These are phyloP conservation scores for Diplosphaera chodatii DNA, from an alignment of 139 green algal genomes.

Conservation along the genomic window DNA sequence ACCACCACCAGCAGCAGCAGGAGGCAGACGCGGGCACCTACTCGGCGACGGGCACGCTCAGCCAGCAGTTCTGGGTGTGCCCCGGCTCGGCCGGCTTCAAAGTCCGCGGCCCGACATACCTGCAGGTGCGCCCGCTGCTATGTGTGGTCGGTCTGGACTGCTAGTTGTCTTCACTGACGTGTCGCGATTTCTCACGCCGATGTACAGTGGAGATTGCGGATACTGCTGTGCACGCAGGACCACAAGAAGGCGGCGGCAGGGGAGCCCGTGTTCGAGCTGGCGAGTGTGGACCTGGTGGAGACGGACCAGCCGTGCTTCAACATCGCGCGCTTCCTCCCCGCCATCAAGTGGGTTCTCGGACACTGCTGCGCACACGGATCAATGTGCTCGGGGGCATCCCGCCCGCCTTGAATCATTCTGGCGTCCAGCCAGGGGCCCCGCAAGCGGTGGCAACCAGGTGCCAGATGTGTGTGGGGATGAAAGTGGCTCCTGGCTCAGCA, in stretches of 20 bases:
- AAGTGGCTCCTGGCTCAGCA: too few species aligned
- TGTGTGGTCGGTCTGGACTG: too few species aligned
- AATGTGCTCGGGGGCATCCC: too few species aligned
- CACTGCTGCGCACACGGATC: too few species aligned
- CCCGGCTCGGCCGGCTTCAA: conserved; percentile 36
- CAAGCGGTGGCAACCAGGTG: too few species aligned
- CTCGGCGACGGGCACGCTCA: conserved; percentile 21
- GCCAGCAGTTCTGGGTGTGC: conserved; percentile 37
- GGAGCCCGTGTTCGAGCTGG: conserved; percentile 52
- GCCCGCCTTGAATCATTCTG: too few species aligned
- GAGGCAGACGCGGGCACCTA: background rate
- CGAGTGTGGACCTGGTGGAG: conserved; percentile 45
- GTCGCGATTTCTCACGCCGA: too few species aligned
- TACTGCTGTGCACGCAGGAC: conserved; percentile 15
- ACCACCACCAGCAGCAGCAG: background rate
- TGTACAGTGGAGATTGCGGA: too few species aligned
- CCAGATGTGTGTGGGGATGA: too few species aligned
- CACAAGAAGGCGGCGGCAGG: conserved; percentile 49
- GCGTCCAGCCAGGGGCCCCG: too few species aligned
- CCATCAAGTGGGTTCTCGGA: conserved; percentile 33
- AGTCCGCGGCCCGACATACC: conserved; percentile 11
- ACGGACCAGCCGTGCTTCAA: conserved; percentile 43
- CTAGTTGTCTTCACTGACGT: too few species aligned
- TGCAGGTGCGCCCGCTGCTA: background rate
- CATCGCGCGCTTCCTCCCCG: conserved; percentile 42